Conservation (phyloP, 352 stramenopile species). For the Pilasporangium apinafurcum region DNA sequence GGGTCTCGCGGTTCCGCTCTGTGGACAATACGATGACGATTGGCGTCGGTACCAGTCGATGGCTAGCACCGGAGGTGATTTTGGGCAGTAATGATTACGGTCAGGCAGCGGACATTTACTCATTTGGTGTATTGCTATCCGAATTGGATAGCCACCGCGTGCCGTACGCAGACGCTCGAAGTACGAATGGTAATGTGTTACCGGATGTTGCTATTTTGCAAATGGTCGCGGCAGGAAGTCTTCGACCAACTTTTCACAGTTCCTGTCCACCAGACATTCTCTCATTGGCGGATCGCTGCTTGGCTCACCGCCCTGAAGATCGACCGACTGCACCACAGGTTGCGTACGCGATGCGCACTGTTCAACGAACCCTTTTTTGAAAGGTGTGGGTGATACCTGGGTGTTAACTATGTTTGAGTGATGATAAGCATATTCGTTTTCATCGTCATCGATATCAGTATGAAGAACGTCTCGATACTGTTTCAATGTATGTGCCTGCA, state of each 20-base stretch:
- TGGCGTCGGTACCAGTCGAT: constrained; percentile 12
- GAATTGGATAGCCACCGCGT: constrained; percentile 36
- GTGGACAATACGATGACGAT: constrained; percentile 9
- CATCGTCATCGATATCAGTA: too few relatives aligned
- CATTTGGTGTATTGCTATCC: constrained; percentile 26
- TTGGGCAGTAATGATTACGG: constrained; percentile 22
- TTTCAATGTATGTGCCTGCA: too few relatives aligned
- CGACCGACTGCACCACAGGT: constrained; percentile 31
- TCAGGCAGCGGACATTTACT: constrained; percentile 1
- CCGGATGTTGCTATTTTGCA: constrained; percentile 28
- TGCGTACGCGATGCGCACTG: constrained; percentile 20
- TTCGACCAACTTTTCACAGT: constrained; percentile 20
- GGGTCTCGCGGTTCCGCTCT: constrained; percentile 7
- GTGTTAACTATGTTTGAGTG: too few relatives aligned
- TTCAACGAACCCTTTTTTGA: too few relatives aligned
- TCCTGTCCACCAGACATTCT: constrained; percentile 17
- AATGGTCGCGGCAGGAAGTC: constrained; percentile 23
- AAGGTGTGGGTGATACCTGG: too few relatives aligned
- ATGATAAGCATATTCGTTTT: too few relatives aligned
- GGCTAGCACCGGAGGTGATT: constrained; percentile 19
- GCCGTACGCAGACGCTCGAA: constrained; percentile 23
- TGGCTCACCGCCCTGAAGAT: constrained; percentile 13
- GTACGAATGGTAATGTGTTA: constrained; percentile 15
- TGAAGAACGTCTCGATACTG: too few relatives aligned
- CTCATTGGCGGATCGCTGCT: constrained; percentile 18